Evolutionary conservation across 2,329 filamentous ascomycete species (phyloP).

Genomic region (Colletotrichum sp.): DNA sequence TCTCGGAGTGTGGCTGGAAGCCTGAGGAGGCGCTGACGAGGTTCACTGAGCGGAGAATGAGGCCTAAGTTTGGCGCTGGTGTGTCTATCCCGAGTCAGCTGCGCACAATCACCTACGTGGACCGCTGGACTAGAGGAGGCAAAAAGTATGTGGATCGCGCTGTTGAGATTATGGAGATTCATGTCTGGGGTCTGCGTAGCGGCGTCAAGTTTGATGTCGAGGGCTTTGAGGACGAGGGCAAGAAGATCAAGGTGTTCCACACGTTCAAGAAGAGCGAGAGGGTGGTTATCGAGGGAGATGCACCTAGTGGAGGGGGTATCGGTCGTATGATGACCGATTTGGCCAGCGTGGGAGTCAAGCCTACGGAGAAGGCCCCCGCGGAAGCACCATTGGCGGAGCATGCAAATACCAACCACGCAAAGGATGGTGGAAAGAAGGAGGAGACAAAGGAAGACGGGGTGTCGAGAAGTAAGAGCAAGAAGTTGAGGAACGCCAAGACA

Average conservation of each 20-base stretch:
- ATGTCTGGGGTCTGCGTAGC: conserved; percentile 86
- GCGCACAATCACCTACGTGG: conserved; percentile 86
- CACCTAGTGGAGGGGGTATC: conserved; percentile 54
- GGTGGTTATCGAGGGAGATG: conserved; percentile 65
- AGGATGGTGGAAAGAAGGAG: conserved; percentile 4
- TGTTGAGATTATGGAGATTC: conserved; percentile 86
- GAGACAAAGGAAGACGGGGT: background rate
- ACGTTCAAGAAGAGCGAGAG: conserved; percentile 79
- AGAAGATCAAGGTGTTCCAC: conserved; percentile 83
- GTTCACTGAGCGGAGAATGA: conserved; percentile 85
- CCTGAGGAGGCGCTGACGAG: conserved; percentile 57
- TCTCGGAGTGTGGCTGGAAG: conserved; percentile 77
- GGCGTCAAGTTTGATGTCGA: conserved; percentile 89
- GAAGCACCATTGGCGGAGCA: conserved; percentile 36
- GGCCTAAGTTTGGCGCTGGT: conserved; percentile 84
- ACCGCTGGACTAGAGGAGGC: conserved; percentile 77
- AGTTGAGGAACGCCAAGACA: conserved; percentile 28
- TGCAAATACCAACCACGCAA: conserved; percentile 26
- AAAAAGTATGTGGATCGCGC: conserved; percentile 84
- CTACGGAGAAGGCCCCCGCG: conserved; percentile 39
- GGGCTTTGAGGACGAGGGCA: conserved; percentile 87
- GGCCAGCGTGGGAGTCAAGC: conserved; percentile 42
- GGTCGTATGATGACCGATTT: conserved; percentile 60
- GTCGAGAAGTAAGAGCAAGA: conserved; percentile 23
- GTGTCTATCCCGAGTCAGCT: conserved; percentile 94